Percentiles rank a stretch among this genome's conserved stretches.
phyloP scores from a whole-genome alignment of 805 yeast genomes.

The Ogataea neopini region DNA sequence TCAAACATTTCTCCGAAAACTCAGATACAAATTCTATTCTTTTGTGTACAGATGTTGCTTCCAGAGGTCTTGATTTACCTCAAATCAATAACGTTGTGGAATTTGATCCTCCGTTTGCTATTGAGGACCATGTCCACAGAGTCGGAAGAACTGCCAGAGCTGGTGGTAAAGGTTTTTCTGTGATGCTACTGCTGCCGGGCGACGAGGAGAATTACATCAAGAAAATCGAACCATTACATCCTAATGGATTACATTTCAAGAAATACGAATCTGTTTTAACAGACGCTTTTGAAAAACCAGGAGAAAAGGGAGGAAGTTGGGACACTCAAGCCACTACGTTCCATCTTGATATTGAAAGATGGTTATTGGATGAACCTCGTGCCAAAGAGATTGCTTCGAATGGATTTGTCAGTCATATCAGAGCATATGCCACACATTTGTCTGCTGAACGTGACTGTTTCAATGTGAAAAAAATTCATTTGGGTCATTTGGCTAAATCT shows the following conservation, averaged over 20 bases:
- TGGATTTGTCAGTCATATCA: conserved; percentile 84
- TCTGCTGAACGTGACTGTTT: conserved; percentile 76
- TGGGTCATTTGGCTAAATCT: conserved; percentile 94
- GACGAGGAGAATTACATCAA: conserved; percentile 82
- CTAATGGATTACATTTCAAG: conserved; percentile 42
- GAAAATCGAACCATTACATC: conserved; percentile 57
- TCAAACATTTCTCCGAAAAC: conserved; percentile 56
- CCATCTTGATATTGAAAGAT: conserved; percentile 89
- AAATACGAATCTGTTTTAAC: conserved; percentile 46
- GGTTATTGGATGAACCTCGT: conserved; percentile 69
- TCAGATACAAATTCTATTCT: conserved; percentile 50
- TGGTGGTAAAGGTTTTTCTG: conserved; percentile 81
- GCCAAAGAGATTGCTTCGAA: conserved; percentile 68
- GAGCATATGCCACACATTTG: conserved; percentile 96
- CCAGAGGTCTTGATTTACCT: conserved; percentile 94
- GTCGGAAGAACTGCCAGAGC: conserved; percentile 98
- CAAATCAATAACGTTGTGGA: conserved; percentile 84
- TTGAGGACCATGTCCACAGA: conserved; percentile 94
- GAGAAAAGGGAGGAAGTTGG: conserved; percentile 54
- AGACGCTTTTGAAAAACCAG: conserved; percentile 30
- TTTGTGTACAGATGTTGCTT: conserved; percentile 96
- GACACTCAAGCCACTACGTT: conserved; percentile 94
- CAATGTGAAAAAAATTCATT: conserved; percentile 78
- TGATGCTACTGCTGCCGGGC: conserved; percentile 83
- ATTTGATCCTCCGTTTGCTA: conserved; percentile 91